Conservation (phyloP, 345 rosid species). For the Adansonia digitata region DNA sequence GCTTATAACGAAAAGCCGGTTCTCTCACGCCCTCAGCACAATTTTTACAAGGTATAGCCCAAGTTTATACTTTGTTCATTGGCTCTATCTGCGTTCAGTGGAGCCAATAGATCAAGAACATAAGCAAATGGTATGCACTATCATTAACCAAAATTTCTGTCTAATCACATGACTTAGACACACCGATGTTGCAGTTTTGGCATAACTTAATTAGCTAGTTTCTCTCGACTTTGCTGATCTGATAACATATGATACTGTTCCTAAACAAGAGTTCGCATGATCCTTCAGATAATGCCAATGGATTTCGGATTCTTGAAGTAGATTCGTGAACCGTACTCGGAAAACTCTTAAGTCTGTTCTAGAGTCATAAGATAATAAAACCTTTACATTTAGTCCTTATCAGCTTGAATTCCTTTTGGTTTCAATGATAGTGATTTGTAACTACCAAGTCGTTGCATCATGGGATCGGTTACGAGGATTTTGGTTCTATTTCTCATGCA, state of each 20-base stretch:
- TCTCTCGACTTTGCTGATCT: background rate
- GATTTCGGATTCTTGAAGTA: background rate
- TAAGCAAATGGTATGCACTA: background rate
- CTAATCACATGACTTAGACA: background rate
- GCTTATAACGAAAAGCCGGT: slow-evolving; percentile 93
- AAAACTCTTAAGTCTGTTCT: background rate
- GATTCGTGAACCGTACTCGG: background rate
- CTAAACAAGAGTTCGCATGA: background rate
- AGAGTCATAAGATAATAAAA: background rate
- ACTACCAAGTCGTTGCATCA: background rate
- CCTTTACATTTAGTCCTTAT: background rate
- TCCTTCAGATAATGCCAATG: background rate
- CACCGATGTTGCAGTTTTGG: background rate
- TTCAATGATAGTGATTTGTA: background rate
- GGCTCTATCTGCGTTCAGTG: background rate
- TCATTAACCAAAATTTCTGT: background rate
- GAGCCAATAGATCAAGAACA: background rate
- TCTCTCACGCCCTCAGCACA: slow-evolving; percentile 92
- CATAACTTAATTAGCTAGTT: background rate
- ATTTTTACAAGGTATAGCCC: slow-evolving; percentile 51
- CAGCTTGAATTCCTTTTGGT: background rate
- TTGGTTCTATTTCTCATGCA: slow-evolving; percentile 20
- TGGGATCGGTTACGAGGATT: background rate
- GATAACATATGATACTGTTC: background rate
- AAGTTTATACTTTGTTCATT: background rate